Evolutionary conservation across 768 basidiomycete species (phyloP), one percentile per base, ranked within the genome.

Genomic region (Boletus tylopilopsis): DNA sequence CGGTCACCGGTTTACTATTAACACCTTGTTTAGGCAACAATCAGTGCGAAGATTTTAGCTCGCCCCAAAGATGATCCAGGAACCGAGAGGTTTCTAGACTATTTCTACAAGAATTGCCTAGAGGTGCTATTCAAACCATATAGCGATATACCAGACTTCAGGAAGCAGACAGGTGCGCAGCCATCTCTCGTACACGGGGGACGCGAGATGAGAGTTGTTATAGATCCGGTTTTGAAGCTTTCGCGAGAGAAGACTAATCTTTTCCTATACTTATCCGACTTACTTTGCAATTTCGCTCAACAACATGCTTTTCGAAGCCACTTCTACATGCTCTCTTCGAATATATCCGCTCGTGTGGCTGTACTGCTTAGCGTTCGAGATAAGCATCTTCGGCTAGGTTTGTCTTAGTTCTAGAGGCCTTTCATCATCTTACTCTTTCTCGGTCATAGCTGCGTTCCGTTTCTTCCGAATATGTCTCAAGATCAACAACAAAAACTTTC

Each of bases 271-370:
- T 79, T 97, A 45, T 90, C 89, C 71, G 95, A 99, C 66, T 74
- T 97, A 55, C 74, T 97, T 53, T 88, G 89, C 71, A 90, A 84
- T 70, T 93, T 92, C 71, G 76, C 90, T 51, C 73, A 79, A 45
- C 92, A 94, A 69, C 95, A 99, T 68, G 79, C 84, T 42, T 94
- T 95, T 73, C 86, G 93, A 47, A 89, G 90, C 61, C 88, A 93
- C 69, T 93, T 90, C 71, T 93, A 85, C 64, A 76, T 95, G 66
- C 78, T 96, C 58, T 85, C 92, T 2, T 83, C 84, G 34, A 82
- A 83, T 56, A 81, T 97, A 57, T 74, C 90, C 42, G 63, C 77
- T 42, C 82, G 84, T 51, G 74, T 95, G 54, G 87, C 87, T 34
- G 80, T 83, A 9, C 72, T 99, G 36, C 76, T 98, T 46, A 84